Evolutionary conservation across 1,284 basidiomycete species (phyloP).

Genomic region (Exsudoporus floridanus): DNA sequence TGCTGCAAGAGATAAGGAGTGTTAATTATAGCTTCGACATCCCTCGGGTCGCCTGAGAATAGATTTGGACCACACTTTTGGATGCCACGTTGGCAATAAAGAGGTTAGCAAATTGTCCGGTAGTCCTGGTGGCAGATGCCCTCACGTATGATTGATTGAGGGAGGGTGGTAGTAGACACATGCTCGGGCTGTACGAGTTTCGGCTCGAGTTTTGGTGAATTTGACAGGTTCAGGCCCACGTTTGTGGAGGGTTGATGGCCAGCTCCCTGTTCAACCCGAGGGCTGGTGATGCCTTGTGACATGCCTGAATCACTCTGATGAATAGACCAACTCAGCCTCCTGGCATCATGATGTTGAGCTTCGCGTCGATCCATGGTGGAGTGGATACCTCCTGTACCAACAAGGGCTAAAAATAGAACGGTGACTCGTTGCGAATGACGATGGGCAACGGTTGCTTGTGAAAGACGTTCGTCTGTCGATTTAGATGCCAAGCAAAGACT

Average conservation of each 20-base stretch:
- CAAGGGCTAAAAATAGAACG: neutral
- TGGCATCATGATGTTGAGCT: neutral
- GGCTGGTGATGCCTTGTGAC: neutral
- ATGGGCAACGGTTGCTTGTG: neutral
- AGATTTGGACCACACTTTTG: neutral
- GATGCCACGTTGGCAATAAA: neutral
- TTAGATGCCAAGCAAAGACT: neutral
- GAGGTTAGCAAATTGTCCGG: neutral
- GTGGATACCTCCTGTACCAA: no score
- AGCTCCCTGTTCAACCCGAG: neutral
- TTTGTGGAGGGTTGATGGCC: neutral
- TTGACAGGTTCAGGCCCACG: neutral
- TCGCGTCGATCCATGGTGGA: conserved; percentile 4
- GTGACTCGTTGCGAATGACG: neutral
- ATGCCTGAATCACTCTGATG: neutral
- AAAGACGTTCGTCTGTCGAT: neutral
- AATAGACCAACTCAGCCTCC: neutral
- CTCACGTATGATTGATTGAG: neutral
- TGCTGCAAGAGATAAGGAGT: neutral
- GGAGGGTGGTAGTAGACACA: neutral
- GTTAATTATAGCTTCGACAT: conserved; percentile 7
- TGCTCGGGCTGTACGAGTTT: neutral
- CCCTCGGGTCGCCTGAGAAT: neutral
- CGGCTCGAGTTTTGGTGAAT: neutral
- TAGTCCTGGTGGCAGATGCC: neutral